These are phyloP conservation scores for Lentinula guzmanii DNA, from an alignment of 768 basidiomycete species.

Conservation along the genomic window DNA sequence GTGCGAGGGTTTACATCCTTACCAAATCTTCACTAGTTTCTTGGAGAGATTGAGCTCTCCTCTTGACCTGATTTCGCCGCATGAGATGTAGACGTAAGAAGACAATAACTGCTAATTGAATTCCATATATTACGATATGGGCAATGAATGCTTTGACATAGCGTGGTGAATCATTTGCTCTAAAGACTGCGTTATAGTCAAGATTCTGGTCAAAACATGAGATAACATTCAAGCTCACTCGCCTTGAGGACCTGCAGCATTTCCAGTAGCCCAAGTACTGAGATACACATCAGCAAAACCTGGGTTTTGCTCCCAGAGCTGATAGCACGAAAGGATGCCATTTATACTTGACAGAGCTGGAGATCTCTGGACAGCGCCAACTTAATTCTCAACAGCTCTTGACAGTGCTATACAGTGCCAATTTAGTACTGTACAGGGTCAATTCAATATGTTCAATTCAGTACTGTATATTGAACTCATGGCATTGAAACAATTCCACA, in stretches of 20 bases:
- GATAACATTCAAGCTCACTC: not conserved
- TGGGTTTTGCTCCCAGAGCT: no score
- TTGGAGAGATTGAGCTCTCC: slow-evolving; percentile 27
- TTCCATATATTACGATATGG: slow-evolving; percentile 41
- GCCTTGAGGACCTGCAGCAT: slow-evolving; percentile 42
- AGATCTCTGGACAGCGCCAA: no score
- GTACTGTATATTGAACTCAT: no score
- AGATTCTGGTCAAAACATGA: not conserved
- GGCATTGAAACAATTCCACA: no score
- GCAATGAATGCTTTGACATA: slow-evolving; percentile 42
- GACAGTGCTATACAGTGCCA: no score
- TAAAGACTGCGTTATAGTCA: slow-evolving; percentile 27
- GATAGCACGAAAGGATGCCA: no score
- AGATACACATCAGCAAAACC: no score
- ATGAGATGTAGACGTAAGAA: slow-evolving; percentile 35
- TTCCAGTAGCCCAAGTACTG: slow-evolving; percentile 46
- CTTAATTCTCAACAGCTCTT: no score
- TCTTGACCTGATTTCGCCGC: slow-evolving; percentile 33
- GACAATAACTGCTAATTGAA: slow-evolving; percentile 32
- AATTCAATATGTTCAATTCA: no score
- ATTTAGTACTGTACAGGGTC: no score
- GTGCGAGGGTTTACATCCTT: slow-evolving; percentile 7
- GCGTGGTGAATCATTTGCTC: slow-evolving; percentile 36
- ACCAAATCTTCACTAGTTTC: slow-evolving; percentile 23
- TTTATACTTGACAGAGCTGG: no score